Evolutionary conservation across 2,329 filamentous ascomycete genomes (phyloP).

Genomic region (Trichoderma pleuroti): DNA sequence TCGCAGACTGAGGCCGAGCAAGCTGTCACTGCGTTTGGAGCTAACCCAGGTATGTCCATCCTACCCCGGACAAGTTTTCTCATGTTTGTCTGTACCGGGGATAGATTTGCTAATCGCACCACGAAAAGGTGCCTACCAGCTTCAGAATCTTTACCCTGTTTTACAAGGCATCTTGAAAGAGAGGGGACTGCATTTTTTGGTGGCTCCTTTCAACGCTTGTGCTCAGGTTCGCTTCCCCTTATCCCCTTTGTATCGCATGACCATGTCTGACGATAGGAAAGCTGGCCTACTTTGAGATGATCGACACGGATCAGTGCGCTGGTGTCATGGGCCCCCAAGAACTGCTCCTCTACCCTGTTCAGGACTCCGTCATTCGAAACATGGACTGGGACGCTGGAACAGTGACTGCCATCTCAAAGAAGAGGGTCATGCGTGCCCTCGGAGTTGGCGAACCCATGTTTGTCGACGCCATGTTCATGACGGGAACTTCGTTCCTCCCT

Average conservation of each 20-base stretch:
- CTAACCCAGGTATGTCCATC: constrained; percentile 61
- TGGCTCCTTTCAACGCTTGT: constrained; percentile 83
- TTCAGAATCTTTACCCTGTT: constrained; percentile 70
- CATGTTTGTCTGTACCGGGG: neutral
- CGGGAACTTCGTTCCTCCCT: constrained; percentile 75
- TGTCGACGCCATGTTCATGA: constrained; percentile 77
- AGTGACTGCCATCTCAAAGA: constrained; percentile 62
- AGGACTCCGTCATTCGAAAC: constrained; percentile 64
- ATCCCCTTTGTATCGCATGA: constrained; percentile 15
- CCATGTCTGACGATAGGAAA: constrained; percentile 37
- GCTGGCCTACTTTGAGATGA: constrained; percentile 74
- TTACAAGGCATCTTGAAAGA: constrained; percentile 71
- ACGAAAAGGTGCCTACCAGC: constrained; percentile 60
- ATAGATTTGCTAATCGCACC: neutral
- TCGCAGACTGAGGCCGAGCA: constrained; percentile 73
- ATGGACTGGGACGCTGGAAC: constrained; percentile 67
- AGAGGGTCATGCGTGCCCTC: constrained; percentile 66
- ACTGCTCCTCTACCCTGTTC: constrained; percentile 78
- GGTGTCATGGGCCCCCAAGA: constrained; percentile 83
- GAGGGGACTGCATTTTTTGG: constrained; percentile 69
- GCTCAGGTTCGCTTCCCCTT: constrained; percentile 62
- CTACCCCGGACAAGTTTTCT: neutral
- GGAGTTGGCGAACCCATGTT: constrained; percentile 68
- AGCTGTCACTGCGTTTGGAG: constrained; percentile 81
- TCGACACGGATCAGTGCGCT: constrained; percentile 64